Evolutionary conservation across 805 yeast genomes (phyloP), one percentile per base, ranked within the genome.

Genomic region (Ogataea thermomethanolica): DNA sequence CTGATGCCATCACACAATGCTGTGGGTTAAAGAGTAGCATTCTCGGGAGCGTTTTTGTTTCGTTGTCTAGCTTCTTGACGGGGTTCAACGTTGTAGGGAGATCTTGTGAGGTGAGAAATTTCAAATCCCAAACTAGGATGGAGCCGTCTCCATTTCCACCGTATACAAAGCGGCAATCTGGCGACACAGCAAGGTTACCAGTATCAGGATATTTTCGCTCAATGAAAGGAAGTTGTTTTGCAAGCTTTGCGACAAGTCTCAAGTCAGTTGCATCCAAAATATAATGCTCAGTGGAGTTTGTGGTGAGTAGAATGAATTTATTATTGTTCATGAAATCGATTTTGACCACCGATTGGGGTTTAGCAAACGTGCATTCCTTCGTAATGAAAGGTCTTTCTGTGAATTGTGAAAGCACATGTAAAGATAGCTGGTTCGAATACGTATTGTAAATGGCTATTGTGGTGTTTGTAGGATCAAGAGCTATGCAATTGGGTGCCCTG

Each of bases 381-480:
- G 70, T 62, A 6, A 67, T 49, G 53, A 77, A 87, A 43, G 74
- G 91, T 49, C 61, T 78, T 25, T 72, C 71, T 25, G 79, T 81
- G 53, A 76, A 76, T 35, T 70, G 70, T 38, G 77, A 71, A 25
- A 76, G 49, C 49, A 83, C 87, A 54, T 85, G 86, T 24, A 90
- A 61, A 2, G 78, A 71, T 5, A 80, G 66, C 26, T 67, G 69
- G 20, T 67, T 61, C 11, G 58, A 62, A 17, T 69, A 67, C 20
- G 71, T 67, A 4, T 73, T 89, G 43, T 46, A 55, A 10, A 84
- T 72, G 0, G 87, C 96, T 62, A 88, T 80, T 0, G 90, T 84
- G 7, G 81, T 65, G 1, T 96, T 96, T 27, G 84, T 76, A 1
- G 96, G 93, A 62, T 91, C 98, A 50, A 79, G 76, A 0, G 93